A percentile compares a stretch with the other conserved stretches of the same genome.
These are phyloP conservation scores for Chalciporus chontae DNA, from an alignment of 768 basidiomycete species.

Conservation along the genomic window DNA sequence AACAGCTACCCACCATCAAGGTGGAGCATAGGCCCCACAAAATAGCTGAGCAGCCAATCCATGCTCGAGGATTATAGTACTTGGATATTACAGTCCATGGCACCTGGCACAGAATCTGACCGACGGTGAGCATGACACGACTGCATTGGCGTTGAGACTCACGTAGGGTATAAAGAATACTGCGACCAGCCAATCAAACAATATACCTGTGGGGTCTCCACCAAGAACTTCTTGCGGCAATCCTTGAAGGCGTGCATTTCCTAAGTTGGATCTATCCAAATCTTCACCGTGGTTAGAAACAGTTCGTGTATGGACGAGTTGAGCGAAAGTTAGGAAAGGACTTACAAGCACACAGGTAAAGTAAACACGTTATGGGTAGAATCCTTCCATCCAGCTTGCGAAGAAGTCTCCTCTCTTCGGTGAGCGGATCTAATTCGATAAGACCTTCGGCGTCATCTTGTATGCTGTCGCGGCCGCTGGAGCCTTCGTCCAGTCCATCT, in stretches of 20 bases:
- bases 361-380: conserved; percentile 66
- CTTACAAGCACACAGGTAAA: conserved; percentile 76
- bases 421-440: conserved; percentile 13
- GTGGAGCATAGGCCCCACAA: conserved; percentile 75
- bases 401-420: conserved; percentile 51
- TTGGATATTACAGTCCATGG: conserved; percentile 69
- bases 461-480: background rate
- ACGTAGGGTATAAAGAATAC: conserved; percentile 81
- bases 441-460: conserved; percentile 19
- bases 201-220: conserved; percentile 62
- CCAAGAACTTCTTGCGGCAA: conserved; percentile 60
- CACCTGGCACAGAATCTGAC: conserved; percentile 65
- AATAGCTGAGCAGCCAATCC: conserved; percentile 65
- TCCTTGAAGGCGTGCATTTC: conserved; percentile 75
- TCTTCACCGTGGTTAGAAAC: conserved; percentile 22
- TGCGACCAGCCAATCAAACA: conserved; percentile 79
- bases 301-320: background rate
- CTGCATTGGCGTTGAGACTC: conserved; percentile 16
- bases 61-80: conserved; percentile 61
- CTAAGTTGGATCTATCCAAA: conserved; percentile 75
- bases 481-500: conserved; percentile 1
- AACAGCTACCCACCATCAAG: conserved; percentile 48
- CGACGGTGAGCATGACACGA: background rate
- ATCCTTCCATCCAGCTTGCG: conserved; percentile 66
- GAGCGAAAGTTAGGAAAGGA: no score